A percentile compares a stretch with the other conserved stretches of the same genome.
These are phyloP conservation scores for Vitis hybrid DNA, from an alignment of 177 flowering plant genomes.

Conservation along the genomic window DNA sequence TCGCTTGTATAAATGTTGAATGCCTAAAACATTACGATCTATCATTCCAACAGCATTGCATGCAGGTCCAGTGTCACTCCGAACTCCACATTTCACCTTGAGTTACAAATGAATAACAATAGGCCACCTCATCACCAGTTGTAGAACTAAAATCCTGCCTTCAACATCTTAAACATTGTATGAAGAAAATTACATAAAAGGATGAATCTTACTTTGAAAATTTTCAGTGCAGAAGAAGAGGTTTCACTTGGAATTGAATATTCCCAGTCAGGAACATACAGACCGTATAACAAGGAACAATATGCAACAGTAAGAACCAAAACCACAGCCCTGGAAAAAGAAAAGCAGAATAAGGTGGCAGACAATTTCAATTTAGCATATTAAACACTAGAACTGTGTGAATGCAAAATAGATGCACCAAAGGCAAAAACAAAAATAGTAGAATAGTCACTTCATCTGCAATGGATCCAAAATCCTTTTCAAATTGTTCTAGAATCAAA, in stretches of 20 bases:
- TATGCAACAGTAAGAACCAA: slow-evolving; percentile 38
- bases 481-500: too few species aligned
- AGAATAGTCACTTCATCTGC: too few species aligned
- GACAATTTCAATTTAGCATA: too few species aligned
- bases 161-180: not conserved
- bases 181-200: not conserved
- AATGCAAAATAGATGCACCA: too few species aligned
- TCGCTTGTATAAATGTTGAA: slow-evolving; percentile 56
- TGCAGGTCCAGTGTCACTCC: slow-evolving; percentile 76
- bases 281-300: slow-evolving; percentile 51
- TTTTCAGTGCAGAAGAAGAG: slow-evolving; percentile 23
- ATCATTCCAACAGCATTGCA: slow-evolving; percentile 87
- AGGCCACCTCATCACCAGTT: not conserved
- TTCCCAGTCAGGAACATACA: slow-evolving; percentile 82
- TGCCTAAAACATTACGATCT: slow-evolving; percentile 64
- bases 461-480: too few species aligned
- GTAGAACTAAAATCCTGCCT: not conserved
- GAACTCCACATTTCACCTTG: slow-evolving; percentile 76
- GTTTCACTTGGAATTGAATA: slow-evolving; percentile 37
- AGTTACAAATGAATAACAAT: not conserved
- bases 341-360: not conserved
- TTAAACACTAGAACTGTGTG: too few species aligned
- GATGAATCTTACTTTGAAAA: slow-evolving; percentile 35
- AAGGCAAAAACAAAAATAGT: too few species aligned
- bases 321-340: slow-evolving; percentile 41